phyloP scores from a whole-genome alignment of 306 rosid species.

The Prunus fruticosa region DNA sequence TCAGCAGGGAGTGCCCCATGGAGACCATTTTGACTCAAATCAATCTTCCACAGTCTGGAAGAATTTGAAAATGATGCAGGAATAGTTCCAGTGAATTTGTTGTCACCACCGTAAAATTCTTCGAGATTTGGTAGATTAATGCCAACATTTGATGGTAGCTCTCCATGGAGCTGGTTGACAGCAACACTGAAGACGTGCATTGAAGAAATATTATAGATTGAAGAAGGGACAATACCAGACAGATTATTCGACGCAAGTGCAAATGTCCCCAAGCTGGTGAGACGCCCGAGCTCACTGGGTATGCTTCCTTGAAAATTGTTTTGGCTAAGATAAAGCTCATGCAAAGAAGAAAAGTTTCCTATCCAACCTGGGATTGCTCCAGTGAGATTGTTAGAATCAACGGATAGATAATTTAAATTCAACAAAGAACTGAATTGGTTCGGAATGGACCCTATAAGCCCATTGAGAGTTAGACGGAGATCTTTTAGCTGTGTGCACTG shows the following conservation, averaged over 20 bases:
- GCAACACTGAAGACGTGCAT: background rate
- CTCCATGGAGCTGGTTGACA: constrained; percentile 34
- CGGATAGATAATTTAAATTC: constrained; percentile 1
- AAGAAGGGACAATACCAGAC: constrained; percentile 35
- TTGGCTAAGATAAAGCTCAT: background rate
- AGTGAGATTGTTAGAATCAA: constrained; percentile 26
- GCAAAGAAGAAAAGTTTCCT: background rate
- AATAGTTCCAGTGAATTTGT: constrained; percentile 34
- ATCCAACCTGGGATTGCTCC: constrained; percentile 35
- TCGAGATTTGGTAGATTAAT: constrained; percentile 28
- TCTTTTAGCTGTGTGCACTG: constrained; percentile 1
- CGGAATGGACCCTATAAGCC: constrained; percentile 17
- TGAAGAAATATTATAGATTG: constrained; percentile 1
- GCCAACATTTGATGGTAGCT: constrained; percentile 27
- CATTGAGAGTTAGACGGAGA: no score
- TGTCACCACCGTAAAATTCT: constrained; percentile 18
- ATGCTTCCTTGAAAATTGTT: background rate
- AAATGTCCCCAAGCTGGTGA: background rate
- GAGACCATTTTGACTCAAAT: background rate
- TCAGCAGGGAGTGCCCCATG: background rate
- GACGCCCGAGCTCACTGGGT: background rate
- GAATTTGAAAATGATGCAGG: constrained; percentile 32
- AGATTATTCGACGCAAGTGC: constrained; percentile 19
- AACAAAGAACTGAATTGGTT: constrained; percentile 2
- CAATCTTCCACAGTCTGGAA: background rate